Evolutionary conservation across 2,329 filamentous ascomycete species (phyloP).

Genomic region (Xylariaceae sp.): DNA sequence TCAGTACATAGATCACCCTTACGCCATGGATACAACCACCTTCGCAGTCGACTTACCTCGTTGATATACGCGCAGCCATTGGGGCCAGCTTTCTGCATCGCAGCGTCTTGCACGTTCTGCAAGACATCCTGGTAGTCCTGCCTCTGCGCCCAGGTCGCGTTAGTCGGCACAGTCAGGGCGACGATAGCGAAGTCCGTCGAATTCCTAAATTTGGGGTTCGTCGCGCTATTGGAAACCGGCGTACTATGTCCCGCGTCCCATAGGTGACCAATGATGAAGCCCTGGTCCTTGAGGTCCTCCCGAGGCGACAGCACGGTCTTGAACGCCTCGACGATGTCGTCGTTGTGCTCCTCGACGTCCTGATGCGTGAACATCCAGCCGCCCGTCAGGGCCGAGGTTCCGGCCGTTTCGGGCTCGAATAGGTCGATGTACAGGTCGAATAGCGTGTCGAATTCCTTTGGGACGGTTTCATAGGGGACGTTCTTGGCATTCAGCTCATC

Average conservation of each 20-base stretch:
- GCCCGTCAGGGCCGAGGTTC: constrained; percentile 31
- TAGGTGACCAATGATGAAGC: constrained; percentile 34
- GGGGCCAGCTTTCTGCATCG: constrained; percentile 32
- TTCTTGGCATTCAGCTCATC: constrained; percentile 26
- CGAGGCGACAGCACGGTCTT: constrained; percentile 26
- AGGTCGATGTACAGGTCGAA: constrained; percentile 32
- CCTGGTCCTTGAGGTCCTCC: constrained; percentile 21
- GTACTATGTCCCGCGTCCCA: constrained; percentile 32
- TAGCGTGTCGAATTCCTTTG: constrained; percentile 27
- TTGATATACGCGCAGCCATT: constrained; percentile 41
- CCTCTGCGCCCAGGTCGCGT: constrained; percentile 38
- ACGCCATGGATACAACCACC: too few species aligned
- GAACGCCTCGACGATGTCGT: constrained; percentile 32
- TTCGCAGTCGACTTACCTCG: constrained; percentile 28
- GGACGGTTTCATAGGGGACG: constrained; percentile 23
- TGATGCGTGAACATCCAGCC: constrained; percentile 34
- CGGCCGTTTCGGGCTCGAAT: constrained; percentile 32
- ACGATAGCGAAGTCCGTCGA: constrained; percentile 33
- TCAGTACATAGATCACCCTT: not conserved
- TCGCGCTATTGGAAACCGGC: constrained; percentile 33
- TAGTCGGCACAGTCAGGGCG: constrained; percentile 27
- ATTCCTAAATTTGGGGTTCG: constrained; percentile 34
- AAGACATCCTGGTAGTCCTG: constrained; percentile 35
- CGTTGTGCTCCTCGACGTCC: constrained; percentile 28
- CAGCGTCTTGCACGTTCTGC: constrained; percentile 32